Conservation (phyloP, 78 protist species). For the Chrysochromulina parva region DNA sequence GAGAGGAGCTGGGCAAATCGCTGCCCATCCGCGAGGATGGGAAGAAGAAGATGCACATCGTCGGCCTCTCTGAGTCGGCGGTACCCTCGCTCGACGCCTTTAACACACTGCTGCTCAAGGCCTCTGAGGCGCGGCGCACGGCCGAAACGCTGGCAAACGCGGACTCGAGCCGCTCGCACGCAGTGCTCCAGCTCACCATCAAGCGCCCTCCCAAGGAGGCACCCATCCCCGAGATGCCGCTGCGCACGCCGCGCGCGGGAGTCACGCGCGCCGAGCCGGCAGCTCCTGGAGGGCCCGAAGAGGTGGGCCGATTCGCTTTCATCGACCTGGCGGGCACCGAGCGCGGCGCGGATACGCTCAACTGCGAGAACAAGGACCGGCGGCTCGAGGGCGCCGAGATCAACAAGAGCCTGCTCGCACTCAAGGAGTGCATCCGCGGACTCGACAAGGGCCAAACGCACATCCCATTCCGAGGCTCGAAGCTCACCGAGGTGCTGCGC, state of each 20-base stretch:
- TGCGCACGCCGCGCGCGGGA: not conserved
- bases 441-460: not conserved
- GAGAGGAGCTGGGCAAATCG: not conserved
- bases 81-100: no score
- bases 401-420: constrained; percentile 2
- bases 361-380: not conserved
- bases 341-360: not conserved
- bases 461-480: constrained; percentile 17
- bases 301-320: constrained; percentile 36
- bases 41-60: not conserved
- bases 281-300: not conserved
- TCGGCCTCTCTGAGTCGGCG: not conserved
- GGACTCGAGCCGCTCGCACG: constrained; percentile 26
- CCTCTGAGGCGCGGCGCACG: not conserved
- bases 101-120: not conserved
- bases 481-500: constrained; percentile 30
- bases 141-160: constrained; percentile 13
- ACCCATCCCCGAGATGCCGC: not conserved
- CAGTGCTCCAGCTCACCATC: not conserved
- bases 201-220: not conserved
- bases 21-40: not conserved
- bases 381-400: constrained; percentile 21
- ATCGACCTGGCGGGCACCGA: constrained; percentile 14
- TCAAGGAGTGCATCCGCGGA: constrained; percentile 22
- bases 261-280: not conserved